A percentile compares a stretch with the other conserved stretches of the same genome.
Conservation (phyloP, 1,139 yeast genomes). For the Suhomyces panamericanus region DNA sequence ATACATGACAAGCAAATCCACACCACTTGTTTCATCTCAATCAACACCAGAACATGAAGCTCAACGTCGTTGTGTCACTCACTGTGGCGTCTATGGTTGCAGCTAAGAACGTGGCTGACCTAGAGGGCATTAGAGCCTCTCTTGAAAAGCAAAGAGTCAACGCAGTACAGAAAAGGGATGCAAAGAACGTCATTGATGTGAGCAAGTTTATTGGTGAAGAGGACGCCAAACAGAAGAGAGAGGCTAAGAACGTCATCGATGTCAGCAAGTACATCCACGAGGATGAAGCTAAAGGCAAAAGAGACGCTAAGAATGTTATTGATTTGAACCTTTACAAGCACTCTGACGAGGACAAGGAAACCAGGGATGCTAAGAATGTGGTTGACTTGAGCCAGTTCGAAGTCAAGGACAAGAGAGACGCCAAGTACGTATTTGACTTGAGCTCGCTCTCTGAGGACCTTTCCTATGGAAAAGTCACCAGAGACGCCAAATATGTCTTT, state of each 20-base stretch:
- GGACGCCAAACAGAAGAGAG: not conserved
- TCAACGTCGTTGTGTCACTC: constrained; percentile 7
- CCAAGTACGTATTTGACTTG: not conserved
- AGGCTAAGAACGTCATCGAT: not conserved
- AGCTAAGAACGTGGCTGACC: constrained; percentile 15
- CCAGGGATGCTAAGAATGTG: not conserved
- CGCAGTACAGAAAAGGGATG: not conserved
- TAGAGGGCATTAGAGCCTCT: constrained; percentile 9
- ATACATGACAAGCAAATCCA: not conserved
- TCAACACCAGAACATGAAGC: constrained; percentile 8
- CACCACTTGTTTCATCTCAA: not conserved
- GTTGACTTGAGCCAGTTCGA: not conserved
- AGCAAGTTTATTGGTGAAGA: too few relatives aligned
- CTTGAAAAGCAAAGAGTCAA: not conserved
- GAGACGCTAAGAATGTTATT: not conserved
- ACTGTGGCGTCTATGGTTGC: constrained; percentile 6
- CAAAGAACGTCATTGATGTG: not conserved
- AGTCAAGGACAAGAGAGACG: not conserved
- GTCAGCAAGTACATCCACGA: not conserved
- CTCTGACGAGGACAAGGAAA: not conserved
- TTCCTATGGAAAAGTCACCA: not conserved
- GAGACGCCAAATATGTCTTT: not conserved
- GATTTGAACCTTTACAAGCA: not conserved
- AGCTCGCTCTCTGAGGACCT: not conserved
- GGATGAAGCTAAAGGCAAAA: not conserved